phyloP scores from a whole-genome alignment of 805 yeast genomes.

The Saccharomycopsis sp. region DNA sequence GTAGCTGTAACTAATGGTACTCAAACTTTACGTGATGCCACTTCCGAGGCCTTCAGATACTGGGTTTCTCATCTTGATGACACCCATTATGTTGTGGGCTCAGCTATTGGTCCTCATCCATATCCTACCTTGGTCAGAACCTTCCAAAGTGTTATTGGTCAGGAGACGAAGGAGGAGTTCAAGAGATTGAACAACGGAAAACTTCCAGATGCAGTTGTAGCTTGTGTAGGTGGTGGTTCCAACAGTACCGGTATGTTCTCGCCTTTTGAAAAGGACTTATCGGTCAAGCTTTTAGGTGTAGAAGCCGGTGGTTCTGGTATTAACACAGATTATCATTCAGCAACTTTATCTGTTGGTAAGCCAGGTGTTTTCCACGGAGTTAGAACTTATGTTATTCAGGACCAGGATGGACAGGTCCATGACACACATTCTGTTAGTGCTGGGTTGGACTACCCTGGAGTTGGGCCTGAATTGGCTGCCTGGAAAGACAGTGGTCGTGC shows the following conservation, averaged over 20 bases:
- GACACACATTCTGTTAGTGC: slow-evolving; percentile 99
- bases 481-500: slow-evolving; percentile 97
- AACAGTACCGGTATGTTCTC: slow-evolving; percentile 94
- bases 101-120: slow-evolving; percentile 99
- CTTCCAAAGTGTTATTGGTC: slow-evolving; percentile 95
- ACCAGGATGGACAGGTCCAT: slow-evolving; percentile 88
- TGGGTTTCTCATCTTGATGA: slow-evolving; percentile 87
- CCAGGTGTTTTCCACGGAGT: slow-evolving; percentile 99
- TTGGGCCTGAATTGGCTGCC: slow-evolving; percentile 93
- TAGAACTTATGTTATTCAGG: slow-evolving; percentile 87
- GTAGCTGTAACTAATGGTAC: slow-evolving; percentile 94
- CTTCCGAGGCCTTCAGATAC: slow-evolving; percentile 90
- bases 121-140: slow-evolving; percentile 97
- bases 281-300: slow-evolving; percentile 82
- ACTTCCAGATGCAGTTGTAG: slow-evolving; percentile 90
- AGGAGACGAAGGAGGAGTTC: slow-evolving; percentile 90
- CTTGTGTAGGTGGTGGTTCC: slow-evolving; percentile 99
- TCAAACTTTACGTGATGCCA: slow-evolving; percentile 93
- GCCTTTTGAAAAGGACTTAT: slow-evolving; percentile 77
- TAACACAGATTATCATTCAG: slow-evolving; percentile 84
- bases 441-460: slow-evolving; percentile 98
- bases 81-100: slow-evolving; percentile 94
- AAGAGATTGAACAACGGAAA: slow-evolving; percentile 69
- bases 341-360: slow-evolving; percentile 88
- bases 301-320: slow-evolving; percentile 99